Evolutionary conservation across 1,139 yeast genomes (phyloP), one percentile per base, ranked within the genome.

Genomic region (Yamadazyma blattariae): DNA sequence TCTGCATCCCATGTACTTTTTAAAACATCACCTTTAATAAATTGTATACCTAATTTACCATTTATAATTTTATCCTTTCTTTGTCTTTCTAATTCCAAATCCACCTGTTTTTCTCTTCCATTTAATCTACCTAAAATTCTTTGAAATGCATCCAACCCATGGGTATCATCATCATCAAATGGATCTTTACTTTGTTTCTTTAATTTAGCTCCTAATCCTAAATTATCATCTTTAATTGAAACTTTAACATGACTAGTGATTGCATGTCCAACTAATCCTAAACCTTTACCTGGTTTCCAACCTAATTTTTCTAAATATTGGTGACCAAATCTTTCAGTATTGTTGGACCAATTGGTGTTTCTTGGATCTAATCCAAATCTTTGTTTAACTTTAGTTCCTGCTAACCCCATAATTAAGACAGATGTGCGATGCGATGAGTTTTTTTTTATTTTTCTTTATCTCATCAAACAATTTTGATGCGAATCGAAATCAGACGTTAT

Each of bases 101-200:
- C 59, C 12, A 82, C 70, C 42, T 68, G 68, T 21, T 76, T 78
- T 56, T 80, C 90, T 47, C 77, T 78, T 27, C 94, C 94, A 54
- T 84, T 92, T 42, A 92, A 71, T 51, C 92, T 74, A 7, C 97
- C 97, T 45, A 92, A 68, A 33, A 92, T 77, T 52, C 95, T 73
- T 62, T 94, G 98, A 56, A 92, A 92, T 12, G 83, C 95, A 57
- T 92, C 97, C 33, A 94, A 67, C 1, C 97, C 97, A 14, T 92
- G 85, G 43, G 92, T 80, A 52, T 85, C 95, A 33, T 90, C 96
- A 48, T 82, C 89, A 48, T 79, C 60, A 39, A 77, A 85, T 40
- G 74, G 83, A 34, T 70, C 77, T 29, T 59, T 64, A 46, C 72
- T 71, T 35, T 65, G 67, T 51, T 72, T 74, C 17, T 80, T 77